A percentile compares a stretch with the other conserved stretches of the same genome.
Conservation (phyloP, 2,329 filamentous ascomycete species). For the Sclerotinia glacialis region DNA sequence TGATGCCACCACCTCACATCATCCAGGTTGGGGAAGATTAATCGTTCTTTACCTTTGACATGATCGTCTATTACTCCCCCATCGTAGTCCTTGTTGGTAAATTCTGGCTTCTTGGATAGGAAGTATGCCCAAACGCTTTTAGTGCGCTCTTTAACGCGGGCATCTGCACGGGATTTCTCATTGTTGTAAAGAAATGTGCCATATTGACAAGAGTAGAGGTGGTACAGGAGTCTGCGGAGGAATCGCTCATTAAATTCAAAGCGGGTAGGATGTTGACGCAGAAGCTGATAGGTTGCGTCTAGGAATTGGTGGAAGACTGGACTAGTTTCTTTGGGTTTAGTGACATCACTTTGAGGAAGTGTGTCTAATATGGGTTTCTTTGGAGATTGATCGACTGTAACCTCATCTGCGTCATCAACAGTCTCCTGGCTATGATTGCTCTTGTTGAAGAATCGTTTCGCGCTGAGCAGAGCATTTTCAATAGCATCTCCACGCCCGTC, state of each 20-base stretch:
- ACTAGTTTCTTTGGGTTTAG: conserved; percentile 84
- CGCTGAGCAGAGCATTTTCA: conserved; percentile 79
- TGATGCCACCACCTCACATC: conserved; percentile 95
- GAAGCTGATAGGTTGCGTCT: conserved; percentile 86
- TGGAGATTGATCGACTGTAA: conserved; percentile 34
- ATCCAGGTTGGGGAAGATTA: conserved; percentile 74
- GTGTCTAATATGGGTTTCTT: conserved; percentile 40
- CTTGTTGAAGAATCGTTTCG: conserved; percentile 87
- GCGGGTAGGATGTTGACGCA: conserved; percentile 78
- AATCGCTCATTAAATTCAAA: conserved; percentile 98
- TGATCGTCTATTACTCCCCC: conserved; percentile 69
- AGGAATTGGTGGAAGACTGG: conserved; percentile 98
- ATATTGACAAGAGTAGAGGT: conserved; percentile 93
- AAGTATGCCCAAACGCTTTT: conserved; percentile 97
- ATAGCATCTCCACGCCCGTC: conserved; percentile 63
- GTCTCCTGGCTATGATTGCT: conserved; percentile 65
- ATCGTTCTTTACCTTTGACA: conserved; percentile 72
- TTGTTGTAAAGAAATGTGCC: conserved; percentile 95
- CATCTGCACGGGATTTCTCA: conserved; percentile 79
- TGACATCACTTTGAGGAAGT: conserved; percentile 56
- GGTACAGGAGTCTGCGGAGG: conserved; percentile 82
- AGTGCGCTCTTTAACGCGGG: conserved; percentile 66
- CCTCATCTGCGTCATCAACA: conserved; percentile 47
- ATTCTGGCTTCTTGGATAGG: conserved; percentile 73
- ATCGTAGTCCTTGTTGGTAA: conserved; percentile 79